These are phyloP conservation scores for Pezicula radicicola DNA, from an alignment of 2,329 filamentous ascomycete species.

Conservation along the genomic window DNA sequence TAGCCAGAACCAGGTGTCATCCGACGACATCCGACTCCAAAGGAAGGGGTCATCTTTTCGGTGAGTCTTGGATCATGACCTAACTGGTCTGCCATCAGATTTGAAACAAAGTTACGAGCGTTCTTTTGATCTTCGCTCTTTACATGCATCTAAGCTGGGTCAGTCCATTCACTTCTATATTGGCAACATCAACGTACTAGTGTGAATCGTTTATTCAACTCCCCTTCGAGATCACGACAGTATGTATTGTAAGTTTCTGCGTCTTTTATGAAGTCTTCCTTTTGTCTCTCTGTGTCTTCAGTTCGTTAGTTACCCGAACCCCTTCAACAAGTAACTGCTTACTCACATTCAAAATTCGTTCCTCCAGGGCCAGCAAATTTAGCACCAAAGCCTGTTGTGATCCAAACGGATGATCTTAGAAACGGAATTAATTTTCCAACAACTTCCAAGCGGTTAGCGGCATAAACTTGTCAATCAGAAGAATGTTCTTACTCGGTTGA, in stretches of 20 bases:
- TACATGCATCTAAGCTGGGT: conserved; percentile 10
- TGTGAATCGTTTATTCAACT: conserved; percentile 25
- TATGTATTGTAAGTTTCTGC: conserved; percentile 17
- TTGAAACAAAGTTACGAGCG: conserved; percentile 7
- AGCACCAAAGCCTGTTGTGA: conserved; percentile 28
- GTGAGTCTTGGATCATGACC: conserved; percentile 8
- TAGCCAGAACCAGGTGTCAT: conserved; percentile 41
- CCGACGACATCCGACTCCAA: conserved; percentile 35
- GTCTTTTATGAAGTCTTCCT: conserved; percentile 17
- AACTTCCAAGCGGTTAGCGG: conserved; percentile 33
- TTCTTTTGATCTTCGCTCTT: conserved; percentile 14
- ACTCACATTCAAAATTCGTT: conserved; percentile 15
- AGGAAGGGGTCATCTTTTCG: conserved; percentile 21
- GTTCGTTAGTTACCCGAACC: not conserved
- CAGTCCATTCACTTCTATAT: not conserved
- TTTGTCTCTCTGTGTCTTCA: conserved; percentile 11
- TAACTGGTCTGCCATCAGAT: conserved; percentile 14
- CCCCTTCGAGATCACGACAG: conserved; percentile 18
- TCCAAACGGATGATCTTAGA: conserved; percentile 56
- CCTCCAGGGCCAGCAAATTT: conserved; percentile 17
- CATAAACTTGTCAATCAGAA: conserved; percentile 48
- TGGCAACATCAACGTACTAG: conserved; percentile 7
- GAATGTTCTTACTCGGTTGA: conserved; percentile 34
- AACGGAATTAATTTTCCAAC: conserved; percentile 50
- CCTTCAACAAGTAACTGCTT: not conserved